A percentile compares a stretch with the other conserved stretches of the same genome.
These are phyloP conservation scores for Musa schizocarpa DNA, from an alignment of 176 grass and related monocot species.

Conservation along the genomic window DNA sequence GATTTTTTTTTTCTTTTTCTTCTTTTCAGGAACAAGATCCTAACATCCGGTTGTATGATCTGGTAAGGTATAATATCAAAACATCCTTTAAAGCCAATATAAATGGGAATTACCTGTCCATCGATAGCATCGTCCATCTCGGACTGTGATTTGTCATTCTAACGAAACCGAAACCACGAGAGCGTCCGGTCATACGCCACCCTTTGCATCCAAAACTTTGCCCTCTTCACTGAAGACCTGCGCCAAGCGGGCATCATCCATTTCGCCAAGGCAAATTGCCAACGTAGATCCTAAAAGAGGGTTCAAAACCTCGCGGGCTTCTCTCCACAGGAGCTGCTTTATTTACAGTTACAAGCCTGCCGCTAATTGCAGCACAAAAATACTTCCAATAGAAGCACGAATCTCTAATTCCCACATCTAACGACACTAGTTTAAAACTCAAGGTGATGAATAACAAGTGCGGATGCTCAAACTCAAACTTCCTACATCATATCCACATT, in stretches of 20 bases:
- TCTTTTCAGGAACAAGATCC: too few relatives aligned
- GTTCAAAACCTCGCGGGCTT: conserved; percentile 24
- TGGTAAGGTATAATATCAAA: too few relatives aligned
- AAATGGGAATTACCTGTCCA: conserved; percentile 46
- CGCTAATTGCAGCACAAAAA: conserved; percentile 19
- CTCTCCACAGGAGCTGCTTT: conserved; percentile 80
- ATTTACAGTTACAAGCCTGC: conserved; percentile 63
- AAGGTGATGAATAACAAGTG: too few relatives aligned
- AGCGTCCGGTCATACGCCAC: conserved; percentile 84
- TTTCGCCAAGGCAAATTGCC: conserved; percentile 86
- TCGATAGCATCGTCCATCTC: conserved; percentile 10
- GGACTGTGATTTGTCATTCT: too few relatives aligned
- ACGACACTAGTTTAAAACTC: too few relatives aligned
- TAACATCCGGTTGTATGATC: too few relatives aligned
- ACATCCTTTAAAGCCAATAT: too few relatives aligned
- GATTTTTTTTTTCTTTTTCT: too few relatives aligned
- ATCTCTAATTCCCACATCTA: too few relatives aligned
- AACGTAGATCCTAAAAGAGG: conserved; percentile 63
- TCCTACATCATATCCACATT: too few relatives aligned
- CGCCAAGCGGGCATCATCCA: conserved; percentile 63
- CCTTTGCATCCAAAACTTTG: conserved; percentile 59
- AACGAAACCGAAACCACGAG: conserved; percentile 32
- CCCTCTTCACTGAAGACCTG: conserved; percentile 80
- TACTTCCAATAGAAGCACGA: conserved; percentile 31
- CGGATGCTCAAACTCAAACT: too few relatives aligned